A percentile compares a stretch with the other conserved stretches of the same genome.
Evolutionary conservation across 2,329 filamentous ascomycete species (phyloP).

Genomic region (Cordyceps tenuipes): DNA sequence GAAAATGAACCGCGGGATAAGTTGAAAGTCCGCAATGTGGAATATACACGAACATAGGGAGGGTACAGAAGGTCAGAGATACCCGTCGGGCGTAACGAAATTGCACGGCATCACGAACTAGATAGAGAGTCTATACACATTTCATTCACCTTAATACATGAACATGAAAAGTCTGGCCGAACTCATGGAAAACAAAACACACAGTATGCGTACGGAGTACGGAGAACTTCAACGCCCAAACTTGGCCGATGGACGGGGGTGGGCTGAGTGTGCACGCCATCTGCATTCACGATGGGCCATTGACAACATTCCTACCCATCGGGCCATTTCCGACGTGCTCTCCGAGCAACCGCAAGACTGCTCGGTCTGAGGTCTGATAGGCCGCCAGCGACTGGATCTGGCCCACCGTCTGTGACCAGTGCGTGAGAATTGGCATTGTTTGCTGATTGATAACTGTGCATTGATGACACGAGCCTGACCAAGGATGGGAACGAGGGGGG

Average conservation of each 20-base stretch:
- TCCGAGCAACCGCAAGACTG: constrained; percentile 17
- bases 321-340: constrained; percentile 14
- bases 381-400: constrained; percentile 13
- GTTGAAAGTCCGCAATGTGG: not conserved
- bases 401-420: constrained; percentile 14
- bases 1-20: constrained; percentile 5
- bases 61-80: not conserved
- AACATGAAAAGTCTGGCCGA: not conserved
- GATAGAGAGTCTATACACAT: not conserved
- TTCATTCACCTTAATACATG: not conserved
- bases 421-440: constrained; percentile 16
- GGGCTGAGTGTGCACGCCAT: not conserved
- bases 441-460: constrained; percentile 25
- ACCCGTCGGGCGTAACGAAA: constrained; percentile 1
- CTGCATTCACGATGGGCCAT: constrained; percentile 6
- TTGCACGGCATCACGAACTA: constrained; percentile 6
- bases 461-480: constrained; percentile 17
- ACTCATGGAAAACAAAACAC: not conserved
- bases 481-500: constrained; percentile 19
- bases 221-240: not conserved
- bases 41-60: not conserved
- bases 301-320: not conserved
- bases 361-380: constrained; percentile 9
- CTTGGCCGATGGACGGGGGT: not conserved
- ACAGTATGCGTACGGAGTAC: not conserved